Conservation (phyloP, 208 protist genomes). For the Phytomonas sp. region DNA sequence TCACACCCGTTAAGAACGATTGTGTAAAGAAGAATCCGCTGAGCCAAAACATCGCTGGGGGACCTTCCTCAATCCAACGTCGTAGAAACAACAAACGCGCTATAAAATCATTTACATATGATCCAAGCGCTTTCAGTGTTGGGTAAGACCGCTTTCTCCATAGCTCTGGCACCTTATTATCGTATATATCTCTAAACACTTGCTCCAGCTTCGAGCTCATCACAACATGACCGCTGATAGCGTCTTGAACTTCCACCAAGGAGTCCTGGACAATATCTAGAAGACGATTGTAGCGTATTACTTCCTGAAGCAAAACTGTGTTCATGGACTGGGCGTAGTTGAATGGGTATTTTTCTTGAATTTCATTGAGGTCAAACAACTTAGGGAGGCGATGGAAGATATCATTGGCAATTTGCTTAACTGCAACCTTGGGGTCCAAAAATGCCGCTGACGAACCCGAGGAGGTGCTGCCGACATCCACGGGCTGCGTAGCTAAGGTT, state of each 20-base stretch:
- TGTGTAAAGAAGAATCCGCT: constrained; percentile 97
- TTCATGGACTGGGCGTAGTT: constrained; percentile 94
- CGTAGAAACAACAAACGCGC: constrained; percentile 89
- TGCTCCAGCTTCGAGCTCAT: constrained; percentile 95
- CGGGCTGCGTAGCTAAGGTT: constrained; percentile 83
- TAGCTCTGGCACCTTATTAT: constrained; percentile 87
- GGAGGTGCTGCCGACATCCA: constrained; percentile 29
- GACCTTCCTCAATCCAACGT: constrained; percentile 74
- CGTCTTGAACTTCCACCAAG: constrained; percentile 93
- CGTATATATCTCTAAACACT: constrained; percentile 91
- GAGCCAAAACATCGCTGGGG: constrained; percentile 91
- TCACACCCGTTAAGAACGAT: constrained; percentile 93
- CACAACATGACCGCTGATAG: constrained; percentile 93
- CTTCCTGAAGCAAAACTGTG: constrained; percentile 92
- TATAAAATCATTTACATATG: constrained; percentile 94
- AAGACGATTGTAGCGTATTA: constrained; percentile 91
- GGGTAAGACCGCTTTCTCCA: constrained; percentile 92
- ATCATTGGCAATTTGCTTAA: constrained; percentile 81
- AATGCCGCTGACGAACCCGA: constrained; percentile 16
- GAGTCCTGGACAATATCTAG: constrained; percentile 82
- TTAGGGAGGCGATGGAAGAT: constrained; percentile 81
- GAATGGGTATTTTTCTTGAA: constrained; percentile 81
- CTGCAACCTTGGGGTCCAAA: constrained; percentile 75
- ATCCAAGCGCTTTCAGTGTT: constrained; percentile 93
- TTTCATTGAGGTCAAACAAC: constrained; percentile 88